Base-by-base conservation (phyloP, 2,329 filamentous ascomycete species). In the Ceratocystis lukuohia region DNA sequence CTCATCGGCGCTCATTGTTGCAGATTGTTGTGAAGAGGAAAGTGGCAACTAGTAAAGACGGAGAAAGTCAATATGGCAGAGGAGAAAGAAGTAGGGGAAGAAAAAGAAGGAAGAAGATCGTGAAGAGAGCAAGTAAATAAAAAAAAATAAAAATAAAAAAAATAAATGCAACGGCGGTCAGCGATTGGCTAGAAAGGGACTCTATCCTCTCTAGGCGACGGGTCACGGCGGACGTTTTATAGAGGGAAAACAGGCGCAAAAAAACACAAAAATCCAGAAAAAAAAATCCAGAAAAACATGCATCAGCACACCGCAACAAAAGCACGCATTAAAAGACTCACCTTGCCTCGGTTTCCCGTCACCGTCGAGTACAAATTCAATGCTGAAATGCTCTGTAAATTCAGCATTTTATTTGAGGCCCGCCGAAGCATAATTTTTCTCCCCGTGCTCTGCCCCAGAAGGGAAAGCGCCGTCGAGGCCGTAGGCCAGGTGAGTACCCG, bases 1-100 rank as follows among this genome's bases (percentile, higher is more conserved):
- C 71, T 83, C 81, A 70, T 66, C 67, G 65, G 59, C 46, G 65
- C 77, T 76, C 80, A 82, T 83, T 71, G 74, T 77, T 68, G 50
- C 66, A 62, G 64, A 66, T 68, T 70, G 66, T 56, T 10, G 63
- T 57, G 63, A 57, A 22, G 22, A n/a, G 10, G 25, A 57, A 30
- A 30, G 15, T 33, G 30, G n/a, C 37, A 10, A 44, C 63, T 53
- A 25, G 53, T 57, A 37, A 41, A 45, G 56, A 28, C 5, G 25
- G 10, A 53, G 53, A 44, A 37, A 50, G 25, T 46, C 25, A 56
- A 53, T 10, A 53, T 53, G 48, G 25, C 41, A 12, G 45, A n/a
- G 37, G 45, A 48, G 45, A 41, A 37, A 6, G 45, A 45, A 63
- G 15, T 33, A 63, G 30, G 50, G 28, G 10, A 64, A 22, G 15